Evolutionary conservation across 2,329 filamentous ascomycete species (phyloP), one percentile per base, ranked within the genome.

Genomic region (Madurella mycetomatis): DNA sequence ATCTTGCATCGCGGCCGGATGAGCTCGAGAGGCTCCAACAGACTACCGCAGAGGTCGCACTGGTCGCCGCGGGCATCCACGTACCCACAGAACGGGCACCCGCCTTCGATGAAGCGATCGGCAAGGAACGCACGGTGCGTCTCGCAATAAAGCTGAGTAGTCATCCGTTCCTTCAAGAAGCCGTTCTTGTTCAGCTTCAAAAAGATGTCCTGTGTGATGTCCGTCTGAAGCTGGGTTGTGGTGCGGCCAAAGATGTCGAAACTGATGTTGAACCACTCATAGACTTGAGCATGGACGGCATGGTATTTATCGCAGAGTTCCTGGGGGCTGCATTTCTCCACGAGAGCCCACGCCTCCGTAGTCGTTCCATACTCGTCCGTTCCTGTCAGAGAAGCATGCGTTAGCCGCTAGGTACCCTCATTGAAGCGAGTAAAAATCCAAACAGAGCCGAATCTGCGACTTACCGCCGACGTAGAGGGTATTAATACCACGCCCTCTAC

Each of bases 291-390:
- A 73, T 96, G 92, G 56, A 95, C 84, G 66, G 83, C 84, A 74
- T 94, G 88, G 77, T 95, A 96, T 76, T 96, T 94, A 73, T 89
- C 84, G 75, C 92, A 96, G 7, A 97, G 84, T 68, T 55, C 91
- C 80, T 67, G 88, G 78, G 41, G 92, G 88, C 17, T 86, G 60
- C 90, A 77, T 12, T 86, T 86, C 69, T 94, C 90, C 70, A 95
- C 90, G 25, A 96, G 82, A 5, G 92, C 92, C 75, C 95, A 95
- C 13, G 92, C 95, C 74, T 96, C 92, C 25, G 92, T 96, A 12
- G 92, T 91, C 4, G 92, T 97, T 76, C 87, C 86, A 66, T 90
- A 90, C 69, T 90, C 85, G 72, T 90, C 87, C 41, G 86, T 88
- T 51, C 60, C 50, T 57, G 15, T 13, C n/a, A n/a, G n/a, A n/a